Evolutionary conservation across 345 rosid species (phyloP), one percentile per base, ranked within the genome.

Genomic region (Hibiscus mutabilis): DNA sequence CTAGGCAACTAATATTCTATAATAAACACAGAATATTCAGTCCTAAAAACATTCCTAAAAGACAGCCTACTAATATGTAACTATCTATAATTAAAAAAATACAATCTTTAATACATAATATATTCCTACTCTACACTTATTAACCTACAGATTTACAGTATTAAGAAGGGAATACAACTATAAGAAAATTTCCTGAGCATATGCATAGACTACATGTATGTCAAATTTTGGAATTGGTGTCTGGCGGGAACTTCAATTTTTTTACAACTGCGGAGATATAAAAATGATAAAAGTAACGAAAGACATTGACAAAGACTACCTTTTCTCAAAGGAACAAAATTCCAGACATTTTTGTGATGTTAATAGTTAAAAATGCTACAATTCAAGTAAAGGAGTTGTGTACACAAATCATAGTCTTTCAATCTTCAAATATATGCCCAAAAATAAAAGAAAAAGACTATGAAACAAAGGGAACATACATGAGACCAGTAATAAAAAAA

Each of bases 71-170:
- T n/a, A n/a, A n/a, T n/a, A n/a, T n/a, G n/a, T n/a, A n/a, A n/a
- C n/a, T n/a, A n/a, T n/a, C n/a, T n/a, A n/a, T n/a, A n/a, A n/a
- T n/a, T n/a, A n/a, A n/a, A n/a, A n/a, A n/a, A n/a, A n/a, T n/a
- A n/a, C n/a, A n/a, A n/a, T n/a, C n/a, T n/a, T n/a, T n/a, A n/a
- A n/a, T n/a, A n/a, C n/a, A n/a, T n/a, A n/a, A n/a, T n/a, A n/a
- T n/a, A n/a, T n/a, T n/a, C n/a, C n/a, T n/a, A n/a, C n/a, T n/a
- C n/a, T n/a, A n/a, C n/a, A n/a, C n/a, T n/a, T n/a, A n/a, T n/a
- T n/a, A n/a, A n/a, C n/a, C n/a, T n/a, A n/a, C n/a, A n/a, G 27
- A 25, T 81, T 29, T 27, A 44, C 35, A 13, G 70, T 70, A n/a
- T 53, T 83, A 37, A 63, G 62, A 73, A 1, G 25, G 68, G 16